phyloP scores from a whole-genome alignment of 2,329 filamentous ascomycete genomes.

The Aspergillus calidoustus region DNA sequence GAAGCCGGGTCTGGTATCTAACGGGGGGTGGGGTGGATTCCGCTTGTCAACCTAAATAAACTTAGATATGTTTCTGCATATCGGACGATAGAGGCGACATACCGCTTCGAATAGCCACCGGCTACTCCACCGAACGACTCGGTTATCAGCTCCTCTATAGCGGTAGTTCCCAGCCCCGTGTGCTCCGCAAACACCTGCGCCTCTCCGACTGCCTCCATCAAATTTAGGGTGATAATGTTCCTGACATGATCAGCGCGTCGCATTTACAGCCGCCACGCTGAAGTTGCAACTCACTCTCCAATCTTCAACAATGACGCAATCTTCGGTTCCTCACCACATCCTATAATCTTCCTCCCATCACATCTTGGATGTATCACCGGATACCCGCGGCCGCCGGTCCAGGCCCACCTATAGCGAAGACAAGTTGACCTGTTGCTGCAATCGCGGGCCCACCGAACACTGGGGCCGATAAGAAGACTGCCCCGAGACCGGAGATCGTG shows the following conservation, averaged over 20 bases:
- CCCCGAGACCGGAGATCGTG: conserved; percentile 26
- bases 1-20: conserved; percentile 41
- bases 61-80: background rate
- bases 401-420: conserved; percentile 50
- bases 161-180: conserved; percentile 47
- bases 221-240: conserved; percentile 48
- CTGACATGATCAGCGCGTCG: conserved; percentile 21
- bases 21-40: conserved; percentile 45
- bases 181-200: conserved; percentile 53
- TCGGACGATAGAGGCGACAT: conserved; percentile 1
- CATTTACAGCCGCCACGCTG: background rate
- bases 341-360: conserved; percentile 51
- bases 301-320: conserved; percentile 51
- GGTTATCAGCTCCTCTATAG: conserved; percentile 48
- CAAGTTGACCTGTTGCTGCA: conserved; percentile 50
- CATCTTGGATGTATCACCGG: conserved; percentile 47
- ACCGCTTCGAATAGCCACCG: conserved; percentile 49
- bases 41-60: conserved; percentile 43
- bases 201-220: conserved; percentile 53
- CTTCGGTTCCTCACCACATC: conserved; percentile 47
- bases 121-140: conserved; percentile 51
- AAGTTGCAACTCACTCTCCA: conserved; percentile 39
- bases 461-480: conserved; percentile 46
- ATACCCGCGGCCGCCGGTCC: conserved; percentile 36
- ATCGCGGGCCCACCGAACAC: conserved; percentile 52